Evolutionary conservation across 164 flowering plant genomes (phyloP).

Genomic region (Piper longum): DNA sequence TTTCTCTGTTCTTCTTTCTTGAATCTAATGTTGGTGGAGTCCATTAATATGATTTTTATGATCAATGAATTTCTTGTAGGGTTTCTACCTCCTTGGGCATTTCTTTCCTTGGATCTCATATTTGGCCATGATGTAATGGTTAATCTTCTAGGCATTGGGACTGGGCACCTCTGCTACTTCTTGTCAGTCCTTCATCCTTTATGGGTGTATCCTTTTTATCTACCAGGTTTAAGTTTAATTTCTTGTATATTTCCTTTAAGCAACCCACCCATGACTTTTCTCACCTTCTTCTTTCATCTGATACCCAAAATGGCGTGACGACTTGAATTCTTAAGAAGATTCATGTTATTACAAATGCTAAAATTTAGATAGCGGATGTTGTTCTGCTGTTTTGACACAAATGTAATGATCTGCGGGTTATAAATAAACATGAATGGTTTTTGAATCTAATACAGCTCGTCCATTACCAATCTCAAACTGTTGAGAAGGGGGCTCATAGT

Average conservation of each 20-base stretch:
- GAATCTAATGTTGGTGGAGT: neutral
- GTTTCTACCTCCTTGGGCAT: slow-evolving; percentile 45
- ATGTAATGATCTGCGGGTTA: too few species aligned
- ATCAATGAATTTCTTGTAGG: slow-evolving; percentile 15
- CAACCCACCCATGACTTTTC: too few species aligned
- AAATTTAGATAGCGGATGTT: too few species aligned
- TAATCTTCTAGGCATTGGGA: slow-evolving; percentile 35
- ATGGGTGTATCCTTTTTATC: slow-evolving; percentile 49
- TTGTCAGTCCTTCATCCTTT: slow-evolving; percentile 40
- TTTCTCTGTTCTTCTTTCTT: neutral
- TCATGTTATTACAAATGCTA: too few species aligned
- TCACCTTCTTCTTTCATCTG: too few species aligned
- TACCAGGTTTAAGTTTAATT: neutral
- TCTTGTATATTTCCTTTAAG: neutral
- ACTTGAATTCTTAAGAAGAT: too few species aligned
- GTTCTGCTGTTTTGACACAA: neutral
- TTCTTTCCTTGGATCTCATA: slow-evolving; percentile 32
- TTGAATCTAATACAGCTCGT: too few species aligned
- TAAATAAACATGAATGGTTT: neutral
- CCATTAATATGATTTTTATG: neutral
- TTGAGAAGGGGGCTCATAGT: too few species aligned
- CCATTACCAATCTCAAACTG: too few species aligned
- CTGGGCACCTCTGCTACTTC: slow-evolving; percentile 43
- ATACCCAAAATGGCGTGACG: too few species aligned
- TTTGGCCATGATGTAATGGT: slow-evolving; percentile 27